These are phyloP conservation scores for Nakataea oryzae DNA, from an alignment of 2,329 filamentous ascomycete species.

Conservation along the genomic window DNA sequence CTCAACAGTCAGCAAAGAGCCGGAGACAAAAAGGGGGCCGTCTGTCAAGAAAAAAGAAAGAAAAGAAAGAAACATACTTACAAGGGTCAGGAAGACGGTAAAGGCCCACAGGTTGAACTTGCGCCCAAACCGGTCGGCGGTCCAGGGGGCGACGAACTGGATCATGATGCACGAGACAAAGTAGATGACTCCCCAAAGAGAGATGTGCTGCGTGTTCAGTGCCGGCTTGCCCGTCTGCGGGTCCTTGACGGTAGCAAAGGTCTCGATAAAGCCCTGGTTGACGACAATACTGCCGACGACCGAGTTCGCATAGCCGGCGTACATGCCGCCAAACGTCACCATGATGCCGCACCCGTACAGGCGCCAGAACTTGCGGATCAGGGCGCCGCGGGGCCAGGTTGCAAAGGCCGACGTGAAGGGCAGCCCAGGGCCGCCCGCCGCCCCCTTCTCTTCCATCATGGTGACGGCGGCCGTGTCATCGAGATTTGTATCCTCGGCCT, in stretches of 20 bases:
- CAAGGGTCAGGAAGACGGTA: constrained; percentile 1
- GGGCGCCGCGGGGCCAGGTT: not conserved
- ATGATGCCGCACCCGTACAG: not conserved
- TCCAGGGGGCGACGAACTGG: constrained; percentile 2
- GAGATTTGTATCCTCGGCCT: no score
- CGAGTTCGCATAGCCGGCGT: constrained; percentile 2
- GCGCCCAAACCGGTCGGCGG: constrained; percentile 2
- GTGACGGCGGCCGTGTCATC: no score
- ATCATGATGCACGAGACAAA: constrained; percentile 1
- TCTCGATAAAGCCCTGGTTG: constrained; percentile 1
- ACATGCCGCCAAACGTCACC: not conserved
- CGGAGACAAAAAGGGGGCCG: not conserved
- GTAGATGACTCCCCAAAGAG: constrained; percentile 3
- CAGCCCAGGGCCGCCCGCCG: no score
- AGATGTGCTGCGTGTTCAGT: constrained; percentile 1
- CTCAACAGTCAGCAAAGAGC: not conserved
- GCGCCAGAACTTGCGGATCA: not conserved
- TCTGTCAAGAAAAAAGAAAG: no score
- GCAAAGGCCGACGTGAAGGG: not conserved
- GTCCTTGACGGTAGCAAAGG: not conserved
- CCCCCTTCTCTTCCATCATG: no score
- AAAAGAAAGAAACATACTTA: not conserved
- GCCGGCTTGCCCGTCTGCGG: constrained; percentile 1
- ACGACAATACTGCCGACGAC: constrained; percentile 4
- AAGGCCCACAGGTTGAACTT: constrained; percentile 5